Percentiles rank a stretch among this genome's conserved stretches.
phyloP scores from a whole-genome alignment of 148 eudicot genomes.

The Selenicereus undatus region DNA sequence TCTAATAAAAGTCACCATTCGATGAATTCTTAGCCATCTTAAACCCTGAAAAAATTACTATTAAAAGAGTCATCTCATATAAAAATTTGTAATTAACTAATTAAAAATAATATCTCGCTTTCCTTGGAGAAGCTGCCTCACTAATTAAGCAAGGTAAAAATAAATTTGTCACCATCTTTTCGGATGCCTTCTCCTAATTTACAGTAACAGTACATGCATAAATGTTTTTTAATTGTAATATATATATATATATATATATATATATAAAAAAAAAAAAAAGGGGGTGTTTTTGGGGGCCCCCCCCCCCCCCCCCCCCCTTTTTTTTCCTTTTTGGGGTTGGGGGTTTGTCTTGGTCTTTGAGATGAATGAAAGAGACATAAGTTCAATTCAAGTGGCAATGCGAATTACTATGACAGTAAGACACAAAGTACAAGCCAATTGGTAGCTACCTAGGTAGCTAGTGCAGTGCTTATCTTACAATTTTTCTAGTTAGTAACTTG shows the following conservation, averaged over 20 bases:
- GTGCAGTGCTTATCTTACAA: background rate
- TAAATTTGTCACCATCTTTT: constrained; percentile 26
- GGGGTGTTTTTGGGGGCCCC: constrained; percentile 5
- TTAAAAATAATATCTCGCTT: background rate
- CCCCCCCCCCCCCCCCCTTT: no score
- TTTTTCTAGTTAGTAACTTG: background rate
- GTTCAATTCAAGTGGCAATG: constrained; percentile 28
- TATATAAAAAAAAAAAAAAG: background rate
- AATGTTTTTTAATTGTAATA: no score
- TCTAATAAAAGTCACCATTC: no score
- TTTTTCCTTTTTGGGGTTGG: background rate
- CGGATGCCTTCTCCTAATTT: constrained; percentile 21
- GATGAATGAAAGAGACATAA: constrained; percentile 22
- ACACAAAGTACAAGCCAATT: constrained; percentile 22
- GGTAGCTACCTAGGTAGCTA: background rate
- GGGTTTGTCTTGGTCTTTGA: constrained; percentile 27
- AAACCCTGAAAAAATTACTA: no score
- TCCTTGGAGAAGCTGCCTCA: constrained; percentile 43
- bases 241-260: no score
- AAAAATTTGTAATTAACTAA: background rate
- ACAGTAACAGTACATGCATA: background rate
- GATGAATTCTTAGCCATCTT: no score
- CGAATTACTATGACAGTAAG: constrained; percentile 29
- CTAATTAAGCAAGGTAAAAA: constrained; percentile 17
- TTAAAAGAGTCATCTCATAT: no score